These are phyloP conservation scores for Saturnispora quitensis DNA, from an alignment of 805 yeast species.

Conservation along the genomic window DNA sequence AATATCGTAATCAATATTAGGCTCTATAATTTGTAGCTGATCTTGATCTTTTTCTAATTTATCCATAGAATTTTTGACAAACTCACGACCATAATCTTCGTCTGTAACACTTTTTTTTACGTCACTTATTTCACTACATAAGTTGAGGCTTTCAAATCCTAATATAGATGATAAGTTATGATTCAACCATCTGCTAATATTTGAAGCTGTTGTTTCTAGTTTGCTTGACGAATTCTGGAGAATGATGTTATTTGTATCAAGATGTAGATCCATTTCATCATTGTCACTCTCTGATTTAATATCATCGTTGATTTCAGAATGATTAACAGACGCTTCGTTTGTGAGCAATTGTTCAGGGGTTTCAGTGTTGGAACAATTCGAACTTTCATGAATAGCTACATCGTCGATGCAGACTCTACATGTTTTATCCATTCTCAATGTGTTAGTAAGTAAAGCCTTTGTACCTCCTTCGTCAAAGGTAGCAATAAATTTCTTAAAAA, in stretches of 20 bases:
- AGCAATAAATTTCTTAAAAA: conserved; percentile 64
- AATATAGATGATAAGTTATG: neutral
- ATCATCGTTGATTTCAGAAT: neutral
- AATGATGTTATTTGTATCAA: neutral
- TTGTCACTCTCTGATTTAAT: neutral
- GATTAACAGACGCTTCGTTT: neutral
- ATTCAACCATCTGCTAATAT: neutral
- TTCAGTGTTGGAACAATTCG: neutral
- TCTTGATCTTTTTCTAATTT: conserved; percentile 3
- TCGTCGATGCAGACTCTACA: conserved; percentile 65
- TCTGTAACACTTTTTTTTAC: conserved; percentile 6
- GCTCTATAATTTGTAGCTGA: neutral
- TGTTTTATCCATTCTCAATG: conserved; percentile 41
- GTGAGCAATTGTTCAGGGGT: neutral
- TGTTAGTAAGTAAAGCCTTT: conserved; percentile 55
- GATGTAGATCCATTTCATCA: neutral
- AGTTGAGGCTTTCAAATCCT: neutral
- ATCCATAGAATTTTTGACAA: conserved; percentile 5
- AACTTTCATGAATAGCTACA: conserved; percentile 16
- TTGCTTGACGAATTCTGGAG: neutral
- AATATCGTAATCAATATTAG: conserved; percentile 9
- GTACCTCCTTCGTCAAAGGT: conserved; percentile 84
- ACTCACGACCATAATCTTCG: conserved; percentile 4
- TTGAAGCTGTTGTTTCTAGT: neutral
- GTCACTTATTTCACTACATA: conserved; percentile 8